These are phyloP conservation scores for Mortierella sp. DNA, from an alignment of 371 early-diverging fungal species.

Conservation along the genomic window DNA sequence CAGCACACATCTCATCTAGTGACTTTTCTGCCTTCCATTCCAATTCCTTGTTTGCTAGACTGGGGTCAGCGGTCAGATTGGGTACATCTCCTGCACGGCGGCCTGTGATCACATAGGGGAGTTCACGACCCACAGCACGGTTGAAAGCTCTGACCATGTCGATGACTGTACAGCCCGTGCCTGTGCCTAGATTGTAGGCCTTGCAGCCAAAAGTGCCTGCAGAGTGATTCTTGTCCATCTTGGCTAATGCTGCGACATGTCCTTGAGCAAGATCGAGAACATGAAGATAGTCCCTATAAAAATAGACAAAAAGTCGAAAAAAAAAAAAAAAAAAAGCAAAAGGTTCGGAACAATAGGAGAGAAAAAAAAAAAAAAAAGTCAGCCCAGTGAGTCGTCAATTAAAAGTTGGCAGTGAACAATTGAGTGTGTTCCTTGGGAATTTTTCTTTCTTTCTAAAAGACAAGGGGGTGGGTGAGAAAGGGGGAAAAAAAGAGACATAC, in stretches of 20 bases:
- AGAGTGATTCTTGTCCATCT: constrained; percentile 58
- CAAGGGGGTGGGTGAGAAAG: too few relatives aligned
- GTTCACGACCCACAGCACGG: constrained; percentile 67
- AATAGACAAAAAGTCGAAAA: neutral
- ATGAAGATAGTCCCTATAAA: constrained; percentile 83
- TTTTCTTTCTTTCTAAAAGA: too few relatives aligned
- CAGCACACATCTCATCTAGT: constrained; percentile 81
- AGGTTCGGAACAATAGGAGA: neutral
- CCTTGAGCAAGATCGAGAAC: constrained; percentile 89
- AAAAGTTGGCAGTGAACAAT: neutral
- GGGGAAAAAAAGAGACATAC: constrained; percentile 50
- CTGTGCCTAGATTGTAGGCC: constrained; percentile 89
- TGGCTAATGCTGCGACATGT: constrained; percentile 82
- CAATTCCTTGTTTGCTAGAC: constrained; percentile 75
- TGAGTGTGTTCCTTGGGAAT: neutral
- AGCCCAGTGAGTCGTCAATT: neutral
- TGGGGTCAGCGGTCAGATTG: constrained; percentile 80
- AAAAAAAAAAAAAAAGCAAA: constrained; percentile 9
- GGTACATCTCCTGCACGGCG: constrained; percentile 92
- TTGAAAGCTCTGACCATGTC: constrained; percentile 87
- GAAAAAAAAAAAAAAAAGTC: neutral
- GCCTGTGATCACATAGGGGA: constrained; percentile 70
- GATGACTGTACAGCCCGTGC: constrained; percentile 85
- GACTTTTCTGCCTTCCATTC: constrained; percentile 76
- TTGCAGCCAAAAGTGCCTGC: constrained; percentile 64